phyloP scores from a whole-genome alignment of 768 basidiomycete species.

The Trametes maxima region DNA sequence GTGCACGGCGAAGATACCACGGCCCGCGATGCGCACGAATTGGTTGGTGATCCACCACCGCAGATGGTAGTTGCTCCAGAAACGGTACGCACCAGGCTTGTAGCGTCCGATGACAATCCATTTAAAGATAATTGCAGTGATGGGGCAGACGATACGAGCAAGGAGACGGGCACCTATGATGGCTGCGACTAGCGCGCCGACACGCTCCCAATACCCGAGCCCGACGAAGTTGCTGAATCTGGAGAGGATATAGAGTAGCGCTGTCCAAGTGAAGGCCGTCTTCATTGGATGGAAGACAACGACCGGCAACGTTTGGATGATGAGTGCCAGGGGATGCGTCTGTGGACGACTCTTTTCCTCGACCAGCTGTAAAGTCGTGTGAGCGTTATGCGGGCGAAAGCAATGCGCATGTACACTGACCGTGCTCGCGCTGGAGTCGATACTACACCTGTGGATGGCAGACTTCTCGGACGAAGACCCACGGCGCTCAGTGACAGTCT shows the following conservation, averaged over 20 bases:
- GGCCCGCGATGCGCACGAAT: constrained; percentile 41
- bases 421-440: constrained; percentile 5
- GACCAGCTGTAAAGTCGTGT: constrained; percentile 24
- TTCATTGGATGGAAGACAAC: constrained; percentile 50
- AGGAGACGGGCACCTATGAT: constrained; percentile 40
- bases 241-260: constrained; percentile 43
- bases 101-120: constrained; percentile 50
- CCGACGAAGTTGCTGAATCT: constrained; percentile 35
- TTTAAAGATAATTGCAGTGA: constrained; percentile 46
- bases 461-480: constrained; percentile 9
- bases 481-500: constrained; percentile 3
- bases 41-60: constrained; percentile 51
- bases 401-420: neutral
- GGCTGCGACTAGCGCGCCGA: constrained; percentile 38
- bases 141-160: constrained; percentile 40
- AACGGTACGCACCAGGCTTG: constrained; percentile 27
- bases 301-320: constrained; percentile 45
- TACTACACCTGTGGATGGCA: constrained; percentile 12
- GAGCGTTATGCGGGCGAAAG: neutral
- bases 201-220: constrained; percentile 38
- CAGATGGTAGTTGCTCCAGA: constrained; percentile 45
- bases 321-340: constrained; percentile 41
- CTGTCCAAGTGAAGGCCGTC: constrained; percentile 45
- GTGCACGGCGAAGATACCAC: constrained; percentile 45
- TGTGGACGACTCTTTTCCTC: constrained; percentile 7